A percentile compares a stretch with the other conserved stretches of the same genome.
Conservation (phyloP, 192 early-diverging fungal species). For the Chytriomyces sp. region DNA sequence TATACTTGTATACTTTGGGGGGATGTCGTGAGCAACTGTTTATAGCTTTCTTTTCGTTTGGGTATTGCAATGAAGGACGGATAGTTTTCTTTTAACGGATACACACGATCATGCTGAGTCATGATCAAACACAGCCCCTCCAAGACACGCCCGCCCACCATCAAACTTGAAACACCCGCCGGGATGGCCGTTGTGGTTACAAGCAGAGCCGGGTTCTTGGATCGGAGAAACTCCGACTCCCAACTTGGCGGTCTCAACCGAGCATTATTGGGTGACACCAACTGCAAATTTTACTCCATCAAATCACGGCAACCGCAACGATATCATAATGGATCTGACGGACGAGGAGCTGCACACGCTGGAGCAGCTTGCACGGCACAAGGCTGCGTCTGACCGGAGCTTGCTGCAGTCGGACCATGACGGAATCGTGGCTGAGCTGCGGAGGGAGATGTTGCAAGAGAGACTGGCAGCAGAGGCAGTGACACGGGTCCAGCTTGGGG, state of each 20-base stretch:
- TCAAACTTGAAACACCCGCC: neutral
- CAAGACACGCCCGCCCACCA: neutral
- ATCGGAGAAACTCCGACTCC: neutral
- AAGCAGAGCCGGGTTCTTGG: neutral
- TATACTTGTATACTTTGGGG: too few species aligned
- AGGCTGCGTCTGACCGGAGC: neutral
- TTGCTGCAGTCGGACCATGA: neutral
- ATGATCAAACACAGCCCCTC: too few species aligned
- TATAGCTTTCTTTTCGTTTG: too few species aligned
- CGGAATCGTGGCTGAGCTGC: neutral
- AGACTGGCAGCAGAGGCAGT: too few species aligned
- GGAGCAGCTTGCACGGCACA: neutral
- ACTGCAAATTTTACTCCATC: neutral
- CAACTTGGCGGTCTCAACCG: neutral
- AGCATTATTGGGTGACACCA: neutral
- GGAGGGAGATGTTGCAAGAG: neutral
- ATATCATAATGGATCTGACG: neutral
- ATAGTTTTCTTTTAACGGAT: too few species aligned
- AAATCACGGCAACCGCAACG: neutral
- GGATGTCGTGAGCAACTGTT: too few species aligned
- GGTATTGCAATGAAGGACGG: too few species aligned
- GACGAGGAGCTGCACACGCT: neutral
- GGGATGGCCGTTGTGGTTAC: neutral
- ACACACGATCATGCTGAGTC: too few species aligned
- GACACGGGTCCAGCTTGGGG: too few species aligned